Percentiles rank a stretch among this genome's conserved stretches.
Conservation (phyloP, 495 filamentous ascomycete genomes). For the Clavariopsis aquatica region DNA sequence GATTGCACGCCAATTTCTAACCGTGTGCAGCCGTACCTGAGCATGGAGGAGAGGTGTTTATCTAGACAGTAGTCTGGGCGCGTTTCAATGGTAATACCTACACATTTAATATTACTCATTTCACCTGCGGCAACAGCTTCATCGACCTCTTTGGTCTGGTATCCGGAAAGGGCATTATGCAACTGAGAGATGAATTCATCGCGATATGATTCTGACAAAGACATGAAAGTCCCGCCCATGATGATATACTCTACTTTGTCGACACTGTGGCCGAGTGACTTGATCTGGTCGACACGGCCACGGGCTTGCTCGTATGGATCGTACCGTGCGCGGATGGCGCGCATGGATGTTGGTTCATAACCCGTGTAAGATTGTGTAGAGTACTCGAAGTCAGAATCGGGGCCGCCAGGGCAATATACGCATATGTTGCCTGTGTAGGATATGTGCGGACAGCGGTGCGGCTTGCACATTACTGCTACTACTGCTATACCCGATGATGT, state of each 20-base stretch:
- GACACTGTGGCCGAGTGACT: conserved; percentile 89
- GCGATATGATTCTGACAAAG: conserved; percentile 80
- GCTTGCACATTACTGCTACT: conserved; percentile 99
- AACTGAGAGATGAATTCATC: conserved; percentile 92
- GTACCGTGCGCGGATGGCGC: conserved; percentile 93
- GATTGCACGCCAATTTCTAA: conserved; percentile 95
- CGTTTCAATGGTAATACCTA: conserved; percentile 98
- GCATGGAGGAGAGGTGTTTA: conserved; percentile 87
- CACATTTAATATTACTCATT: conserved; percentile 94
- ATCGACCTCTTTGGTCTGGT: conserved; percentile 87
- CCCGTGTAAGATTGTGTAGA: conserved; percentile 98
- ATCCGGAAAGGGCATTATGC: conserved; percentile 93
- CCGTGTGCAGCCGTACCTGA: conserved; percentile 93
- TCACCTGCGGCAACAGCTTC: conserved; percentile 89
- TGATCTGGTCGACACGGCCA: conserved; percentile 94
- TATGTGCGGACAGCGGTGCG: conserved; percentile 95
- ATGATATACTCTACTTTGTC: conserved; percentile 99
- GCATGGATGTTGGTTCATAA: conserved; percentile 97
- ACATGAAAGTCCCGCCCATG: conserved; percentile 99
- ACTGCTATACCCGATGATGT: conserved; percentile 98
- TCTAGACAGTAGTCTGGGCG: conserved; percentile 95
- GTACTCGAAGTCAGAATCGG: conserved; percentile 98
- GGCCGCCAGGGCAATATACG: conserved; percentile 96
- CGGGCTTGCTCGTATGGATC: conserved; percentile 97
- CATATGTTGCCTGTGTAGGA: conserved; percentile 98